Percentiles rank a stretch among this genome's conserved stretches.
Evolutionary conservation across 2,329 filamentous ascomycete genomes (phyloP).

Genomic region (Fusarium nygamai): DNA sequence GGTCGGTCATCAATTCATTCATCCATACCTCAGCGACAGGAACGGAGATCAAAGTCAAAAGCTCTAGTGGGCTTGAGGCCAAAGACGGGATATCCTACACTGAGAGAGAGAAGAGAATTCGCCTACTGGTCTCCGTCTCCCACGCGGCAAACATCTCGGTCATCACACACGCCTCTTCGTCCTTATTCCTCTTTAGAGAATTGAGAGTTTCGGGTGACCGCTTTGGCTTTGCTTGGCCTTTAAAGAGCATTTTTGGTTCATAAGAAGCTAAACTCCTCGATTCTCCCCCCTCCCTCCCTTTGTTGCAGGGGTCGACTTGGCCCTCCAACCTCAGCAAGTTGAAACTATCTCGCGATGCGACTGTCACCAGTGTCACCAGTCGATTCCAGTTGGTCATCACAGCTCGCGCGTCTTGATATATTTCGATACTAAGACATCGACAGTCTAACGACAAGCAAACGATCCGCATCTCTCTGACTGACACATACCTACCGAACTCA

Average conservation of each 20-base stretch:
- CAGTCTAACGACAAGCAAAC: conserved; percentile 5
- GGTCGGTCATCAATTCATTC: neutral
- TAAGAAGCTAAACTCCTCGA: conserved; percentile 16
- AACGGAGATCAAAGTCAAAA: conserved; percentile 43
- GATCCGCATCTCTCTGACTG: neutral
- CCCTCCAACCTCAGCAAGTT: neutral
- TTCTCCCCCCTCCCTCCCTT: neutral
- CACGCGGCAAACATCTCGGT: neutral
- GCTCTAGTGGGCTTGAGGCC: neutral
- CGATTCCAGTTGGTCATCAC: conserved; percentile 1
- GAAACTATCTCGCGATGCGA: conserved; percentile 11
- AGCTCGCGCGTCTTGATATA: conserved; percentile 4
- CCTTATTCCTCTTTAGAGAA: neutral
- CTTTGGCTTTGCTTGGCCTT: conserved; percentile 15
- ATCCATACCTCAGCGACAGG: conserved; percentile 26
- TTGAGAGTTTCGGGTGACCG: neutral
- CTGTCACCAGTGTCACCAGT: conserved; percentile 8
- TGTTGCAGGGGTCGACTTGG: neutral
- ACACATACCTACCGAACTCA: conserved; percentile 7
- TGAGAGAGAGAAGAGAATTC: neutral
- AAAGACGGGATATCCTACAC: neutral
- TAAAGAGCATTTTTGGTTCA: neutral
- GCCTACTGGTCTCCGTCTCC: neutral
- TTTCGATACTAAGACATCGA: conserved; percentile 8
- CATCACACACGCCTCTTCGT: neutral